Percentiles rank a stretch among this genome's conserved stretches.
These are phyloP conservation scores for Coix lacrymajobi DNA, from an alignment of 176 grass and related monocot species.

Conservation along the genomic window DNA sequence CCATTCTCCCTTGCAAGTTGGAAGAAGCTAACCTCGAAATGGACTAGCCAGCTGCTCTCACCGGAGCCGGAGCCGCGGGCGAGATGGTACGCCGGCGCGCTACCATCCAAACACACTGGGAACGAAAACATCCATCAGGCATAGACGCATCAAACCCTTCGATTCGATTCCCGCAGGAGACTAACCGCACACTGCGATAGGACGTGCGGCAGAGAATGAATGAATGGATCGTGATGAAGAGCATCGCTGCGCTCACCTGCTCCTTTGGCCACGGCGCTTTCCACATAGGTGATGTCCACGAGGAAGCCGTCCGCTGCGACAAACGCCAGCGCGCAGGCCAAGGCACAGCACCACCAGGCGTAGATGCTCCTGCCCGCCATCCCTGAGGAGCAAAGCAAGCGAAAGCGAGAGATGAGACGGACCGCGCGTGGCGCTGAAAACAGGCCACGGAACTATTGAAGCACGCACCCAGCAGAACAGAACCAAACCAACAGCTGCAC, in stretches of 20 bases:
- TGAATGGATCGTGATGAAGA: background rate
- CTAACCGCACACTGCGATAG: background rate
- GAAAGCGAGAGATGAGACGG: background rate
- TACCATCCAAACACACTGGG: constrained; percentile 82
- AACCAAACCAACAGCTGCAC: background rate
- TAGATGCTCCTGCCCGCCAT: background rate
- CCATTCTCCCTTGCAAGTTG: background rate
- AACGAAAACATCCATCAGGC: background rate
- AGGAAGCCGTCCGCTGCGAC: constrained; percentile 28
- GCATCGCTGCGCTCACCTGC: constrained; percentile 44
- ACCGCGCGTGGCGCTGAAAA: background rate
- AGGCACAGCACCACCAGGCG: background rate
- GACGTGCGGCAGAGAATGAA: background rate
- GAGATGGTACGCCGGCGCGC: constrained; percentile 77
- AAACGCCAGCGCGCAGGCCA: constrained; percentile 31
- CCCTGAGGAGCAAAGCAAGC: background rate
- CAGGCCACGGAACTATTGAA: background rate
- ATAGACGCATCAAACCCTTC: background rate
- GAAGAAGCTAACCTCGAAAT: constrained; percentile 51
- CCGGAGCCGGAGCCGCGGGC: constrained; percentile 71
- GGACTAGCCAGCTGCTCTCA: constrained; percentile 68
- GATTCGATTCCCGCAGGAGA: background rate
- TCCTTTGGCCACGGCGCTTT: constrained; percentile 61
- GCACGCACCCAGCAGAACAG: background rate
- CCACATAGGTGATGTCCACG: constrained; percentile 57